A percentile compares a stretch with the other conserved stretches of the same genome.
These are phyloP conservation scores for Curvularia hawaiiensis DNA, from an alignment of 2,329 filamentous ascomycete species.

Conservation along the genomic window DNA sequence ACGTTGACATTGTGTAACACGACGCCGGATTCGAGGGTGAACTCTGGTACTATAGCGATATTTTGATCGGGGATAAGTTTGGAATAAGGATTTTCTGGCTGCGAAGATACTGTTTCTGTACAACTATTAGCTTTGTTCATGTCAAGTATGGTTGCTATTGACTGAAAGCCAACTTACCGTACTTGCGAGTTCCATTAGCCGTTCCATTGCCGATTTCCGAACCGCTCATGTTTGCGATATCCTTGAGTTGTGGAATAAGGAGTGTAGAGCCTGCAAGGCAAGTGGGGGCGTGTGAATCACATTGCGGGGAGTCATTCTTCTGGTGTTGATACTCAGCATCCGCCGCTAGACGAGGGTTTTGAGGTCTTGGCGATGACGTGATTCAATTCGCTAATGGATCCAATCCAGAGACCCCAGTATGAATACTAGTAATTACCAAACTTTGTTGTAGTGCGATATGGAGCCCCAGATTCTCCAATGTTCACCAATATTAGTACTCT, in stretches of 20 bases:
- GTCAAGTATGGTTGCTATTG: not conserved
- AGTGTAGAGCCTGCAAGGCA: slow-evolving; percentile 18
- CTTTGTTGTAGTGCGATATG: not conserved
- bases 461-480: not conserved
- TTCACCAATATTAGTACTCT: not conserved
- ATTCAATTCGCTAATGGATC: slow-evolving; percentile 14
- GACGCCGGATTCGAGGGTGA: slow-evolving; percentile 91
- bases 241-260: slow-evolving; percentile 13
- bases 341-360: slow-evolving; percentile 32
- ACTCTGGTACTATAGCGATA: slow-evolving; percentile 83
- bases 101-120: slow-evolving; percentile 53
- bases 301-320: slow-evolving; percentile 36
- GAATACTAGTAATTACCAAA: not conserved
- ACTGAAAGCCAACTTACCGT: slow-evolving; percentile 14
- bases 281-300: slow-evolving; percentile 21
- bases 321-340: slow-evolving; percentile 25
- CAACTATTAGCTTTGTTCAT: slow-evolving; percentile 24
- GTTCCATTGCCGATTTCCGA: slow-evolving; percentile 13
- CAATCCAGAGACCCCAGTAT: not conserved
- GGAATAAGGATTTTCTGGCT: slow-evolving; percentile 92
- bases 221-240: slow-evolving; percentile 24
- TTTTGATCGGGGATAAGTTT: slow-evolving; percentile 85
- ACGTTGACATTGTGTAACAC: slow-evolving; percentile 75
- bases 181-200: slow-evolving; percentile 30
- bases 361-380: slow-evolving; percentile 40